Evolutionary conservation across 2,329 filamentous ascomycete genomes (phyloP).

Genomic region (Fusarium praegraminearum): DNA sequence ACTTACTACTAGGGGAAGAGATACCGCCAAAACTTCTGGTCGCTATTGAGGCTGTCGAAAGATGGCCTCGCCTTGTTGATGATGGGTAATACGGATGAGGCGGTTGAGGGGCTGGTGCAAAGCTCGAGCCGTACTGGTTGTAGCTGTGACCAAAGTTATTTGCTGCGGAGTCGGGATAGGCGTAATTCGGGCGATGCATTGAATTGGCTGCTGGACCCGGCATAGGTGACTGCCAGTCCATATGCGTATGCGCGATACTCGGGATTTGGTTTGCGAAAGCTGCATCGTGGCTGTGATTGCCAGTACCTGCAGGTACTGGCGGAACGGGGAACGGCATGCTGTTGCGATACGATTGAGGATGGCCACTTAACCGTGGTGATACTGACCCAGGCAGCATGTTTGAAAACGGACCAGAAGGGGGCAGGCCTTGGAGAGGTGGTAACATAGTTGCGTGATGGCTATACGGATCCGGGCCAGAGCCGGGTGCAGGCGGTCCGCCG

Average conservation of each 20-base stretch:
- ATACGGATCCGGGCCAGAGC: conserved; percentile 38
- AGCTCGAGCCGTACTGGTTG: conserved; percentile 20
- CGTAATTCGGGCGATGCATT: conserved; percentile 38
- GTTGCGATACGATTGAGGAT: conserved; percentile 27
- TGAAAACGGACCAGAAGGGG: conserved; percentile 27
- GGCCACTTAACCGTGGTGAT: conserved; percentile 31
- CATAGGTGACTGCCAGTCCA: conserved; percentile 37
- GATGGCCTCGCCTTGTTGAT: conserved; percentile 34
- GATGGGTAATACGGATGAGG: conserved; percentile 29
- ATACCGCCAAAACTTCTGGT: conserved; percentile 37
- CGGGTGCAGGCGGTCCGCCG: conserved; percentile 32
- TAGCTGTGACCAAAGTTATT: conserved; percentile 38
- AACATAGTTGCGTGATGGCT: conserved; percentile 40
- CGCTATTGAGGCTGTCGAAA: conserved; percentile 28
- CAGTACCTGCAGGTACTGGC: conserved; percentile 10
- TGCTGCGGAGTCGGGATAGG: conserved; percentile 32
- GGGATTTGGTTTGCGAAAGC: conserved; percentile 44
- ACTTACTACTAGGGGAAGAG: conserved; percentile 44
- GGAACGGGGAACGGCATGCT: conserved; percentile 24
- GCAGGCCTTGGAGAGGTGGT: conserved; percentile 40
- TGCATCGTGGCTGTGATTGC: conserved; percentile 29
- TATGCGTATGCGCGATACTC: conserved; percentile 29
- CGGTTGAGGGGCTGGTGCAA: conserved; percentile 35
- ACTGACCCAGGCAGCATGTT: conserved; percentile 30
- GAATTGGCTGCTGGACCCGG: conserved; percentile 41